Evolutionary conservation across 2,329 filamentous ascomycete genomes (phyloP), one percentile per base, ranked within the genome.

Genomic region (Sporothrix pseudoabietina): DNA sequence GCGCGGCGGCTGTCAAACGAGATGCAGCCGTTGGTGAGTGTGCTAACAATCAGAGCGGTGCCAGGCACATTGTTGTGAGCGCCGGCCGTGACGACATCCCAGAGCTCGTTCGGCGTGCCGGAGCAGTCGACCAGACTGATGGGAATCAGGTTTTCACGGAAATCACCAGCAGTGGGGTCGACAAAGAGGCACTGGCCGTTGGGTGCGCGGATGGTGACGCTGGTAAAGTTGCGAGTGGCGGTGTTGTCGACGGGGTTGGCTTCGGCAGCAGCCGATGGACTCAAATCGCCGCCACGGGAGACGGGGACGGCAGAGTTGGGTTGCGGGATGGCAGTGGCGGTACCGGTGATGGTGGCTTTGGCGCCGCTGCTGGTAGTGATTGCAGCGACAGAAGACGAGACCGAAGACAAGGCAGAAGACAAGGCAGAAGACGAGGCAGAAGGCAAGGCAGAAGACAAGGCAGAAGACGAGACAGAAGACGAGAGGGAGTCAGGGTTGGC

Each of bases 71-170:
- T 79, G 77, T 87, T 86, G 77, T 87, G 85, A 75, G 80, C 82
- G 12, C 86, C 86, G 16, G 81, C 78, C 2, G 84, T 86, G 71
- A 87, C 81, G 59, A 88, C 77, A 77, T 87, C 86, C 77, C 85
- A 88, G 76, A 83, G 84, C 78, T 87, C 83, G 69, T 84, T 84
- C 3, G 82, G 79, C 4, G 82, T 81, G 44, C 82, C 84, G 41
- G 80, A 78, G 78, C 86, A 88, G 39, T 79, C 78, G 9, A 83
- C 83, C 10, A 87, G 76, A 30, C 81, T 80, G 9, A 87, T 78
- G 1, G 86, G 86, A 69, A 87, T 86, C 65, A 87, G 80, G 76
- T 88, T 88, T 78, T 85, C 81, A 6, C 86, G 84, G 78, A 87
- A 87, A 76, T 88, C 86, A 49, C 86, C 86, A 0, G 85, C 85